A percentile compares a stretch with the other conserved stretches of the same genome.
phyloP scores from a whole-genome alignment of 2,329 filamentous ascomycete genomes.

The Penicillium sp. region DNA sequence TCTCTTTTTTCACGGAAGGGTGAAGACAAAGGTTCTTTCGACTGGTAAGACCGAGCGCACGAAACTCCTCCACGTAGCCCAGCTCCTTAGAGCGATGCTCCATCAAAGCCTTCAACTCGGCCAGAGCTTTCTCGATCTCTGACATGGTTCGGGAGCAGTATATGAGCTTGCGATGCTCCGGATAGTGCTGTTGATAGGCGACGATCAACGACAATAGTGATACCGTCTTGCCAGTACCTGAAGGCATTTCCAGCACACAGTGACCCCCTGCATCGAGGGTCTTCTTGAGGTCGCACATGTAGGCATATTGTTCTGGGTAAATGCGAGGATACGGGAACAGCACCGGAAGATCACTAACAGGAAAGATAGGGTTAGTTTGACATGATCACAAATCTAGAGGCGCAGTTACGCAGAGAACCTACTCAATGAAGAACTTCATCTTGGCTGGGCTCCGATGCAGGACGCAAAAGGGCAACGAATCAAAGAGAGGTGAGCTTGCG shows the following conservation, averaged over 20 bases:
- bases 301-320: constrained; percentile 70
- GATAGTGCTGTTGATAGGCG: constrained; percentile 91
- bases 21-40: constrained; percentile 96
- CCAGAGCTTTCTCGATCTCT: constrained; percentile 95
- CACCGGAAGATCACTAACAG: constrained; percentile 59
- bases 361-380: constrained; percentile 9
- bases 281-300: constrained; percentile 81
- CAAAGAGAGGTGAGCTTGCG: constrained; percentile 13
- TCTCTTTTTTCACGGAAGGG: constrained; percentile 92
- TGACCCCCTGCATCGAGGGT: constrained; percentile 93
- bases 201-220: constrained; percentile 92
- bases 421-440: constrained; percentile 80
- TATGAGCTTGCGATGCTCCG: constrained; percentile 90
- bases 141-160: constrained; percentile 99
- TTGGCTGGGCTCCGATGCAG: constrained; percentile 34
- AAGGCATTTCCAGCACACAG: constrained; percentile 98
- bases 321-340: constrained; percentile 72
- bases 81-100: constrained; percentile 87
- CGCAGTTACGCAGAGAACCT: constrained; percentile 24
- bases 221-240: constrained; percentile 95
- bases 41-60: constrained; percentile 87
- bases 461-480: constrained; percentile 14
- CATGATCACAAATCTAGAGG: constrained; percentile 1
- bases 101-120: constrained; percentile 88
- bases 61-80: constrained; percentile 88